These are phyloP conservation scores for Ophiosphaerella herpotricha DNA, from an alignment of 2,329 filamentous ascomycete species.

Conservation along the genomic window DNA sequence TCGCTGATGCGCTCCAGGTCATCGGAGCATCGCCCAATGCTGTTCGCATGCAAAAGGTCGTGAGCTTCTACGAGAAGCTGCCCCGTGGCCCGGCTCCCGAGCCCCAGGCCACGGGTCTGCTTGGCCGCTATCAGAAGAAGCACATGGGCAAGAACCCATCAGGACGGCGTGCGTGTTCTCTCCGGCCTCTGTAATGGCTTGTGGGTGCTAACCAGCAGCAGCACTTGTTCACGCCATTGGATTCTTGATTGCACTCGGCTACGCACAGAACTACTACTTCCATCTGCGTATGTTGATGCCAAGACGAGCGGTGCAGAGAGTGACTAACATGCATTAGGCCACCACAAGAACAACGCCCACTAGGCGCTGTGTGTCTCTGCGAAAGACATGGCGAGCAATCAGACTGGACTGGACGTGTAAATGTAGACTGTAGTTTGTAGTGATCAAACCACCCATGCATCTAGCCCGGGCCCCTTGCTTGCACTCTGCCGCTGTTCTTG, in stretches of 20 bases:
- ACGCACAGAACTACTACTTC: constrained; percentile 99
- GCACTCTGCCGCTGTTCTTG: neutral
- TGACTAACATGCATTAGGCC: constrained; percentile 63
- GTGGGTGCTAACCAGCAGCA: constrained; percentile 49
- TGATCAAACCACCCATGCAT: constrained; percentile 36
- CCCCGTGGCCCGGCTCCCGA: constrained; percentile 89
- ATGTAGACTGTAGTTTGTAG: constrained; percentile 43
- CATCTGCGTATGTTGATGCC: constrained; percentile 79
- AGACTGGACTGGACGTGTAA: constrained; percentile 36
- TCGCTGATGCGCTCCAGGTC: constrained; percentile 62
- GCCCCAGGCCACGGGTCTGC: constrained; percentile 76
- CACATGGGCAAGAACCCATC: constrained; percentile 97
- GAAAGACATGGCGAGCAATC: constrained; percentile 6
- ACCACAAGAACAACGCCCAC: constrained; percentile 99
- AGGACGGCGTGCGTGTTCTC: constrained; percentile 74
- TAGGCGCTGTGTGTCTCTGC: constrained; percentile 54
- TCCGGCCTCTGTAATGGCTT: neutral
- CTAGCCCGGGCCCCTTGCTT: constrained; percentile 15
- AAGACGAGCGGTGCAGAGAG: constrained; percentile 6
- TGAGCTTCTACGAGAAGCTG: constrained; percentile 98
- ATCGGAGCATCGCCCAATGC: constrained; percentile 95
- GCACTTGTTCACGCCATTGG: constrained; percentile 87
- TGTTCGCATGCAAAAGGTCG: constrained; percentile 95
- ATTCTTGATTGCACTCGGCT: constrained; percentile 78
- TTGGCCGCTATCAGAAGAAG: constrained; percentile 81